Evolutionary conservation across 164 flowering plant genomes (phyloP).

Genomic region (Hamamelis virginiana): DNA sequence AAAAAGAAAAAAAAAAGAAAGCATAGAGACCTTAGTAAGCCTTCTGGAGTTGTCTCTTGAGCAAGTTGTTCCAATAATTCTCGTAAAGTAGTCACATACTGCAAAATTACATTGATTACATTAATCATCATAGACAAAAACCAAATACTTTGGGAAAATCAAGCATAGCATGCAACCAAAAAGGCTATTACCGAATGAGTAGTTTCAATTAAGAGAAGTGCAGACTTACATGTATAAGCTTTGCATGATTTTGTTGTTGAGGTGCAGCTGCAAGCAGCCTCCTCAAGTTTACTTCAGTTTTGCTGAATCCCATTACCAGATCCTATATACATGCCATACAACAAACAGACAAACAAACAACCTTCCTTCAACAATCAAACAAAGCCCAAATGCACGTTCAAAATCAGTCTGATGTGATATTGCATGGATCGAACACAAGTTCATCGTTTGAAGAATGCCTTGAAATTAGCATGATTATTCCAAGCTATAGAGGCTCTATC

Average conservation of each 20-base stretch:
- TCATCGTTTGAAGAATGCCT: too few relatives aligned
- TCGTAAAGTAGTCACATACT: slow-evolving; percentile 89
- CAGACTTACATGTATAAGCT: slow-evolving; percentile 75
- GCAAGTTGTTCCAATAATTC: slow-evolving; percentile 76
- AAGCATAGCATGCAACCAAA: not conserved
- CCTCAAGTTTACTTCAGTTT: slow-evolving; percentile 77
- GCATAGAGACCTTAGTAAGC: slow-evolving; percentile 64
- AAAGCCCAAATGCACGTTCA: too few relatives aligned
- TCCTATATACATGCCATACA: not conserved
- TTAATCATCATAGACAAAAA: not conserved
- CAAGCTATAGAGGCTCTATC: too few relatives aligned
- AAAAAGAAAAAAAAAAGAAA: not conserved
- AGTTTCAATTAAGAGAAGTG: not conserved
- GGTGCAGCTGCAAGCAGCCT: slow-evolving; percentile 83
- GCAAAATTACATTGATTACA: slow-evolving; percentile 18
- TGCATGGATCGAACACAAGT: too few relatives aligned
- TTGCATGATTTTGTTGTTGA: slow-evolving; percentile 74
- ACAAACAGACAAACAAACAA: too few relatives aligned
- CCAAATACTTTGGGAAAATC: not conserved
- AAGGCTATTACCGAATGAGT: not conserved
- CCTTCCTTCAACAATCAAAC: too few relatives aligned
- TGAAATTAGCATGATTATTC: too few relatives aligned
- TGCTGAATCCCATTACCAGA: slow-evolving; percentile 58
- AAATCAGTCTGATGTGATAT: too few relatives aligned
- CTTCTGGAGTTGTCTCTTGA: slow-evolving; percentile 77